These are phyloP conservation scores for Domatiomyces globalis DNA, from an alignment of 2,329 filamentous ascomycete species.

Conservation along the genomic window DNA sequence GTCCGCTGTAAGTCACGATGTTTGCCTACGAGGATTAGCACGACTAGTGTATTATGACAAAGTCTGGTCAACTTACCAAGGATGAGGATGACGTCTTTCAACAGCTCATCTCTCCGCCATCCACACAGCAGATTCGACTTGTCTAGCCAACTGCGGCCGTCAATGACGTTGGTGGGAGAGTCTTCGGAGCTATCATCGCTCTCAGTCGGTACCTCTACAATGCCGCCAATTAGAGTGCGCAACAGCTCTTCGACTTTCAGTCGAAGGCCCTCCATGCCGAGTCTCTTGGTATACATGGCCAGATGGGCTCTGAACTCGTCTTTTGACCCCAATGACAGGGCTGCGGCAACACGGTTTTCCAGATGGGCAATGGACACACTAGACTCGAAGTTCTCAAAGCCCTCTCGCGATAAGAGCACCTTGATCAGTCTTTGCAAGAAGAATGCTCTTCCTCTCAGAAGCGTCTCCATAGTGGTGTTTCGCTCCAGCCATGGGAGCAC, in stretches of 20 bases:
- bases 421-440: conserved; percentile 87
- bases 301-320: conserved; percentile 91
- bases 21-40: conserved; percentile 53
- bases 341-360: conserved; percentile 85
- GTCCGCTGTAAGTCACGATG: conserved; percentile 86
- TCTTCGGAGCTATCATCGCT: conserved; percentile 31
- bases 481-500: conserved; percentile 88
- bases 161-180: conserved; percentile 32
- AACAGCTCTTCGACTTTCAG: conserved; percentile 88
- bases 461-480: conserved; percentile 83
- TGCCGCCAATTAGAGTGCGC: conserved; percentile 62
- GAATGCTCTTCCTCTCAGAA: conserved; percentile 83
- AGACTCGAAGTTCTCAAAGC: conserved; percentile 83
- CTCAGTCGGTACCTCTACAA: conserved; percentile 34
- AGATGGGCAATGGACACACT: conserved; percentile 85
- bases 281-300: conserved; percentile 94
- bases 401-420: conserved; percentile 70
- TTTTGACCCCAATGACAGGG: conserved; percentile 65
- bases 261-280: conserved; percentile 76
- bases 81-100: conserved; percentile 85
- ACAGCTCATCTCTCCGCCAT: conserved; percentile 73
- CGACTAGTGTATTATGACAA: conserved; percentile 1
- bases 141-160: conserved; percentile 49
- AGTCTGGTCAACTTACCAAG: conserved; percentile 51
- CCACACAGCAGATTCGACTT: conserved; percentile 65